Conservation (phyloP, 306 rosid genomes). For the Fragaria vesca region DNA sequence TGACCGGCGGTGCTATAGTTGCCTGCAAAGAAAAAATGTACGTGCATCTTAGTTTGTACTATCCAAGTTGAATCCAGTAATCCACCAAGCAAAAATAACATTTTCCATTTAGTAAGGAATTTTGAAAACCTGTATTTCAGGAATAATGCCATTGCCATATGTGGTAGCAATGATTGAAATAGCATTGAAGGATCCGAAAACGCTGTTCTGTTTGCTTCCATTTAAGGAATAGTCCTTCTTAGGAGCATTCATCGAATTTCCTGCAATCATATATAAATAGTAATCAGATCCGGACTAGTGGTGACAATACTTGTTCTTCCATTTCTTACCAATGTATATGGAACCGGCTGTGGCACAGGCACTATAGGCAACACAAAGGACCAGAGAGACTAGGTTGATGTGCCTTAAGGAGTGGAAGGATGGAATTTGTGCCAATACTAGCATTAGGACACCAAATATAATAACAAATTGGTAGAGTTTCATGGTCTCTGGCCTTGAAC, state of each 20-base stretch:
- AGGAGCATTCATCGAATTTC: conserved; percentile 45
- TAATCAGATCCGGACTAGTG: neutral
- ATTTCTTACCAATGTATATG: conserved; percentile 48
- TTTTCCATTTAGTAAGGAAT: neutral
- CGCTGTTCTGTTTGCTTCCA: conserved; percentile 25
- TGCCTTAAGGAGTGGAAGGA: conserved; percentile 72
- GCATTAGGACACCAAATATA: conserved; percentile 47
- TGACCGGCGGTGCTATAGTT: conserved; percentile 68
- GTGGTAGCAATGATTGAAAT: conserved; percentile 64
- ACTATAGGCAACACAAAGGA: conserved; percentile 44
- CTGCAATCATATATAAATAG: conserved; percentile 19
- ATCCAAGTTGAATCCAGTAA: no score
- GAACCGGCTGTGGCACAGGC: conserved; percentile 44
- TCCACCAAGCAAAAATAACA: no score
- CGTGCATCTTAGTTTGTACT: no score
- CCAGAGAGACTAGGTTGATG: conserved; percentile 50
- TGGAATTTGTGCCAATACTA: conserved; percentile 67
- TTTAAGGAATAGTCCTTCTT: conserved; percentile 35
- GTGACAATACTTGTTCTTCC: neutral
- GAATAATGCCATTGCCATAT: conserved; percentile 64
- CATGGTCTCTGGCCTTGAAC: conserved; percentile 43
- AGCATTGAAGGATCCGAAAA: conserved; percentile 54
- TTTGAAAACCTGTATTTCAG: conserved; percentile 40
- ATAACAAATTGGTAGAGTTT: conserved; percentile 50
- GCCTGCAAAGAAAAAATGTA: conserved; percentile 44